Evolutionary conservation across 163 green algal genomes (phyloP).

Genomic region (Volvox carteri): DNA sequence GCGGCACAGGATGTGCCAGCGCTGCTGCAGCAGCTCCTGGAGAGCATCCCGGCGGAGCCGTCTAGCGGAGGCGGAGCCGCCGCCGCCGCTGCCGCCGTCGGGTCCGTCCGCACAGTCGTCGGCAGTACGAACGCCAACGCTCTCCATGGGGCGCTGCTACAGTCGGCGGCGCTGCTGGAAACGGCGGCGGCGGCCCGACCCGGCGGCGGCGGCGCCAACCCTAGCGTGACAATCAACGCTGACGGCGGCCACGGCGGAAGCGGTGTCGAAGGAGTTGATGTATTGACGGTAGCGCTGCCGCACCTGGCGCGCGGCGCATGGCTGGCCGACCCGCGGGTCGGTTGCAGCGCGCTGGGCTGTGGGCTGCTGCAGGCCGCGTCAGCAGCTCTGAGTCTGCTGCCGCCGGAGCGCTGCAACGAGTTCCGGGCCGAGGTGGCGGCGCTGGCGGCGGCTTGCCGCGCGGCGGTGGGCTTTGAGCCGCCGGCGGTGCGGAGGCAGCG

Average conservation of each 20-base stretch:
- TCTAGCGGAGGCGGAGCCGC: neutral
- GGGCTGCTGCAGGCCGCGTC: slow-evolving; percentile 6
- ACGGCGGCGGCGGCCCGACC: neutral
- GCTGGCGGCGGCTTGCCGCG: slow-evolving; percentile 17
- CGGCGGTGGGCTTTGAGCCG: slow-evolving; percentile 3
- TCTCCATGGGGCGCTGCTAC: slow-evolving; percentile 71
- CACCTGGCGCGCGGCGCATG: slow-evolving; percentile 13
- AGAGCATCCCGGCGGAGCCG: slow-evolving; percentile 10
- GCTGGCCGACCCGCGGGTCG: slow-evolving; percentile 39
- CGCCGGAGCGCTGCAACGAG: neutral
- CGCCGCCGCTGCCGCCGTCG: neutral
- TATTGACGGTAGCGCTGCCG: neutral
- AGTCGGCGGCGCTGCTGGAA: slow-evolving; percentile 68
- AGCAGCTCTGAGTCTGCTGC: slow-evolving; percentile 45
- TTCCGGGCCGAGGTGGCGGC: slow-evolving; percentile 4
- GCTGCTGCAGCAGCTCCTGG: slow-evolving; percentile 35
- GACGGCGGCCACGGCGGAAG: slow-evolving; percentile 10
- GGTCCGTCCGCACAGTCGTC: neutral
- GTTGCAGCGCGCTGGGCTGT: slow-evolving; percentile 11
- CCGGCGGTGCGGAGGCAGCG: neutral
- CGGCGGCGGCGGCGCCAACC: neutral
- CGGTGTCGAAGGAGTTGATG: neutral
- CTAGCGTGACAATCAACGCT: neutral
- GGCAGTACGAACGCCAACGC: slow-evolving; percentile 63
- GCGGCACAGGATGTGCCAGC: slow-evolving; percentile 33